These are phyloP conservation scores for Chytriomyces sp. DNA, from an alignment of 192 early-diverging fungal genomes.

Conservation along the genomic window DNA sequence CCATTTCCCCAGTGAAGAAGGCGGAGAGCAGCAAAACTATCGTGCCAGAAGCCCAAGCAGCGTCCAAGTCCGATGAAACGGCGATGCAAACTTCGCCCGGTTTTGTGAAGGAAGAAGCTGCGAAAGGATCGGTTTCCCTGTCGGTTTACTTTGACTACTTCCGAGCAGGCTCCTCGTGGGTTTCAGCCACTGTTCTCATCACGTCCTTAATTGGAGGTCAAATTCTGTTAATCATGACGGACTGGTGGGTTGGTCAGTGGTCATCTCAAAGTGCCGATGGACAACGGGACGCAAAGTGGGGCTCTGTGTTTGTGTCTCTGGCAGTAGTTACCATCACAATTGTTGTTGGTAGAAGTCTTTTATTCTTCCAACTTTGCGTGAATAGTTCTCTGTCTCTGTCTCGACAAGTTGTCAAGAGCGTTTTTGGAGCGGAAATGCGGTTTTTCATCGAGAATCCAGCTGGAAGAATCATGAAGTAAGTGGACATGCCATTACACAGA, in stretches of 20 bases:
- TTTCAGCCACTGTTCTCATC: constrained; percentile 31
- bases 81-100: neutral
- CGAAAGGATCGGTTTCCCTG: constrained; percentile 40
- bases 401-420: constrained; percentile 44
- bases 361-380: constrained; percentile 61
- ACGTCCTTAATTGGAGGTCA: constrained; percentile 46
- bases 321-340: constrained; percentile 53
- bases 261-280: constrained; percentile 40
- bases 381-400: constrained; percentile 43
- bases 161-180: constrained; percentile 37
- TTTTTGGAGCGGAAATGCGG: constrained; percentile 58
- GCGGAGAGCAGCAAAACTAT: neutral
- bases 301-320: constrained; percentile 48
- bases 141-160: constrained; percentile 50
- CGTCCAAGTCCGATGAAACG: neutral
- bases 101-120: constrained; percentile 13
- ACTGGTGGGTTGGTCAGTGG: constrained; percentile 69
- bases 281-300: constrained; percentile 48
- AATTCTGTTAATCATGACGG: constrained; percentile 43
- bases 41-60: neutral
- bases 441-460: constrained; percentile 69
- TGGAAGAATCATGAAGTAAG: constrained; percentile 65
- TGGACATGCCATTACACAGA: constrained; percentile 30
- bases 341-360: constrained; percentile 53
- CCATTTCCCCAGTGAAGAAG: constrained; percentile 6